These are phyloP conservation scores for Phytophthora podocarpi DNA, from an alignment of 352 stramenopile species.

Conservation along the genomic window DNA sequence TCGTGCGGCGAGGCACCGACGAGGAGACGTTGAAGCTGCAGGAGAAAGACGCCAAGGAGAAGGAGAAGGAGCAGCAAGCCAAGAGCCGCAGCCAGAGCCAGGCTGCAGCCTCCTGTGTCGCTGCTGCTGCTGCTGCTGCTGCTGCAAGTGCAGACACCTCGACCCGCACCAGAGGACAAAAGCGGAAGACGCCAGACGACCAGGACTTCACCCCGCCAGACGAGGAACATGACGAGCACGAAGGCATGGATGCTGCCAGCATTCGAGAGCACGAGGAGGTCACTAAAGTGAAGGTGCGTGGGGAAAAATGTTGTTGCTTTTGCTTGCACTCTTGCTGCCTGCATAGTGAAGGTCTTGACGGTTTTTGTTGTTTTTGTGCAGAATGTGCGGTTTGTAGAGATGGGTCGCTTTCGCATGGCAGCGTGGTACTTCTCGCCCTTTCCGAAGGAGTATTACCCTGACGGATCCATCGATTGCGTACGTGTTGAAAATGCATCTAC, in stretches of 20 bases:
- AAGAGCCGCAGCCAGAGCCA: constrained; percentile 49
- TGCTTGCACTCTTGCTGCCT: too few relatives aligned
- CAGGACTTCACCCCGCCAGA: constrained; percentile 85
- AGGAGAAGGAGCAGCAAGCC: constrained; percentile 65
- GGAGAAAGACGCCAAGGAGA: constrained; percentile 80
- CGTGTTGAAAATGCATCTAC: constrained; percentile 5
- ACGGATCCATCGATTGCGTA: constrained; percentile 86
- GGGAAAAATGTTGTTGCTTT: not conserved
- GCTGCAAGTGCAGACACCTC: constrained; percentile 30
- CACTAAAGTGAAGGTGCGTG: constrained; percentile 95
- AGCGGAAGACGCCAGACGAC: constrained; percentile 72
- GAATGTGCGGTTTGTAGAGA: constrained; percentile 96
- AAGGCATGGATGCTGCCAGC: constrained; percentile 97
- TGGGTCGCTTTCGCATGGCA: constrained; percentile 94
- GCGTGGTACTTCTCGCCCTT: constrained; percentile 98
- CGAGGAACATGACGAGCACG: constrained; percentile 96
- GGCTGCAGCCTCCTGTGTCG: constrained; percentile 2
- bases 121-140: not conserved
- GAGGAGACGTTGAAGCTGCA: constrained; percentile 74
- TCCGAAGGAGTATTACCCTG: constrained; percentile 94
- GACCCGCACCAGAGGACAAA: constrained; percentile 68
- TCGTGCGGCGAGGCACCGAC: constrained; percentile 75
- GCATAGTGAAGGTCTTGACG: constrained; percentile 23
- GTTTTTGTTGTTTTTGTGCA: constrained; percentile 35
- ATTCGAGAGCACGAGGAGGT: constrained; percentile 98